A percentile compares a stretch with the other conserved stretches of the same genome.
Conservation (phyloP, 805 yeast species). For the Sugiyamaella lignohabitans region DNA sequence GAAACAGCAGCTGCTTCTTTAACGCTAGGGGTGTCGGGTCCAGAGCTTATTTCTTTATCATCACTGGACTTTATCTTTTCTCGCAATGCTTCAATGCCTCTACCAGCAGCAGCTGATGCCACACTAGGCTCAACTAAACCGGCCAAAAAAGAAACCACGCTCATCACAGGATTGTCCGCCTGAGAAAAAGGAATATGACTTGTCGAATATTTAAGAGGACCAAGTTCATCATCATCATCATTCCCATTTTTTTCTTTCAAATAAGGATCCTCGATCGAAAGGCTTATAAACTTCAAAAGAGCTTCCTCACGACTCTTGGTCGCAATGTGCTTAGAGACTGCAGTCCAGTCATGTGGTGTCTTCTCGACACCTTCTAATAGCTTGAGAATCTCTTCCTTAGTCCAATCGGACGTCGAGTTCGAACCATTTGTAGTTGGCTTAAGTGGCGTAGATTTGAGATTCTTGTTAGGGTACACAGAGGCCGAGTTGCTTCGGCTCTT, state of each 20-base stretch:
- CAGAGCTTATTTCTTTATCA: constrained; percentile 1
- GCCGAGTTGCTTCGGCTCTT: constrained; percentile 1
- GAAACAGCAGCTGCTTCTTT: constrained; percentile 64
- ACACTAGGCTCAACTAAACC: constrained; percentile 80
- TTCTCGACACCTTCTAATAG: constrained; percentile 59
- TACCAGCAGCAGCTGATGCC: constrained; percentile 69
- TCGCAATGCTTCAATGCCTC: constrained; percentile 40
- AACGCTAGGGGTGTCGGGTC: constrained; percentile 23
- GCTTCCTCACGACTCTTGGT: constrained; percentile 71
- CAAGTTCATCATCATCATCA: constrained; percentile 32
- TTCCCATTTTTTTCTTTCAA: constrained; percentile 40
- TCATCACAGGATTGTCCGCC: constrained; percentile 87
- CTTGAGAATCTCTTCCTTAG: constrained; percentile 51
- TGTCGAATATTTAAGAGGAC: constrained; percentile 75
- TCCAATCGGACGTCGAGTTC: constrained; percentile 44
- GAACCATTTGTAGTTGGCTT: constrained; percentile 6
- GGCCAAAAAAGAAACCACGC: constrained; percentile 84
- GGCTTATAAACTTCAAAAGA: constrained; percentile 65
- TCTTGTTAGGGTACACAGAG: background rate
- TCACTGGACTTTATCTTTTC: constrained; percentile 8
- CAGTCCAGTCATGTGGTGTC: constrained; percentile 71
- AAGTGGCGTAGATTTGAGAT: no score
- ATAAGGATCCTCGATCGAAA: constrained; percentile 68
- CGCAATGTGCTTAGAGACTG: constrained; percentile 61
- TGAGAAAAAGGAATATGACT: constrained; percentile 72